Conservation (phyloP, 2,329 filamentous ascomycete species). For the Microascus cirrosus region DNA sequence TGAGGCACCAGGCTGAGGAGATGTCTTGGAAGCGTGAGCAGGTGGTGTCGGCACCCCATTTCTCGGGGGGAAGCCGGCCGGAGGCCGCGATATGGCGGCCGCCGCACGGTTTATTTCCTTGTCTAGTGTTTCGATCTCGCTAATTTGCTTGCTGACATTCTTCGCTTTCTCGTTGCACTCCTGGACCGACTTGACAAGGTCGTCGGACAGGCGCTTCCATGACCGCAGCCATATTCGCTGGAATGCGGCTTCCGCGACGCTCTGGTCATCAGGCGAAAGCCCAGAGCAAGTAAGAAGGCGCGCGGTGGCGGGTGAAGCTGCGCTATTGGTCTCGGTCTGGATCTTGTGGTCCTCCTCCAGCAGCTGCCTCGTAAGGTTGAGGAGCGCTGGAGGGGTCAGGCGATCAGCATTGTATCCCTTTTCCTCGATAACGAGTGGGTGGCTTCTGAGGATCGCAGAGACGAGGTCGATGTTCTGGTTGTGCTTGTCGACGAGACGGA, state of each 20-base stretch:
- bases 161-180: constrained; percentile 4
- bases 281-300: constrained; percentile 2
- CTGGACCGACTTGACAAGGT: constrained; percentile 2
- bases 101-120: background rate
- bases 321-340: background rate
- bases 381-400: background rate
- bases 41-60: constrained; percentile 1
- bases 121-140: constrained; percentile 1
- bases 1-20: background rate
- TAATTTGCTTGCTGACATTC: constrained; percentile 2
- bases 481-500: constrained; percentile 6
- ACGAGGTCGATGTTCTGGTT: constrained; percentile 5
- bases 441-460: constrained; percentile 4
- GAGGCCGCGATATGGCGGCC: background rate
- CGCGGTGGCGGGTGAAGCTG: background rate
- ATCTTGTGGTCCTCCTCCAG: constrained; percentile 3
- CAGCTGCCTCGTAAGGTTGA: constrained; percentile 2
- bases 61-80: background rate
- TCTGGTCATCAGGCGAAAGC: background rate
- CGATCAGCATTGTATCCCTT: constrained; percentile 5
- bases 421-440: constrained; percentile 3
- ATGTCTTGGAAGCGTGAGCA: background rate
- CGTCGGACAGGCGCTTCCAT: constrained; percentile 4
- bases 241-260: background rate
- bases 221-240: constrained; percentile 2